Percentiles rank a stretch among this genome's conserved stretches.
These are phyloP conservation scores for Daldinia childiae DNA, from an alignment of 495 filamentous ascomycete genomes.

Conservation along the genomic window DNA sequence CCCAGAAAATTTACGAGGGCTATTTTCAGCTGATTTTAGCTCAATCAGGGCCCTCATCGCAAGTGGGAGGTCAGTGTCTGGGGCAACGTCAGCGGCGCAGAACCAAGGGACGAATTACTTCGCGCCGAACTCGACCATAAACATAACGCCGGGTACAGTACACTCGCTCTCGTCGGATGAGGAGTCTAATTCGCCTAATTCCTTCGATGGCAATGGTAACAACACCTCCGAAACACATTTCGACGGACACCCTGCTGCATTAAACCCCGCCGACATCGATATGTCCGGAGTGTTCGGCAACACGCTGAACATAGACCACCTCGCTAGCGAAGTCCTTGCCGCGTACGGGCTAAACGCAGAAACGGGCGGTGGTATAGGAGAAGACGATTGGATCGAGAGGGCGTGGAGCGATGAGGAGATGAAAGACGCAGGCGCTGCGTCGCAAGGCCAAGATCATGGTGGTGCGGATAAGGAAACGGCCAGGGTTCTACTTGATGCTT, in stretches of 20 bases:
- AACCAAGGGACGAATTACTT: slow-evolving; percentile 9
- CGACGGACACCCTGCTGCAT: background rate
- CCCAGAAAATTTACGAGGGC: slow-evolving; percentile 43
- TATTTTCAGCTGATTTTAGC: slow-evolving; percentile 47
- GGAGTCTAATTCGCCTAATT: slow-evolving; percentile 42
- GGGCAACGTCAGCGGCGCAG: slow-evolving; percentile 3
- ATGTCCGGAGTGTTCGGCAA: slow-evolving; percentile 28
- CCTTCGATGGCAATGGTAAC: slow-evolving; percentile 19
- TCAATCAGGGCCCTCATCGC: slow-evolving; percentile 41
- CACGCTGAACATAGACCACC: slow-evolving; percentile 26
- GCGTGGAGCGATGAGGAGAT: slow-evolving; percentile 42
- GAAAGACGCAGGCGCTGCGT: slow-evolving; percentile 7
- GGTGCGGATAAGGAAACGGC: slow-evolving; percentile 42
- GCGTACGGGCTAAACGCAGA: slow-evolving; percentile 30
- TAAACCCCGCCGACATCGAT: slow-evolving; percentile 25
- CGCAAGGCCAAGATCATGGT: slow-evolving; percentile 4
- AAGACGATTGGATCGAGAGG: slow-evolving; percentile 44
- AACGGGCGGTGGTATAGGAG: slow-evolving; percentile 1
- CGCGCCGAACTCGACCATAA: slow-evolving; percentile 20
- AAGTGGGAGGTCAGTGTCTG: slow-evolving; percentile 12
- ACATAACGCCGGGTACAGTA: slow-evolving; percentile 40
- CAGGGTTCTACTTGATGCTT: slow-evolving; percentile 39
- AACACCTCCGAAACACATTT: background rate
- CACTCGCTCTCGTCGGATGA: slow-evolving; percentile 45
- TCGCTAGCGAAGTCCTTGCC: slow-evolving; percentile 34